Conservation (phyloP, 2,329 filamentous ascomycete genomes). For the Colletotrichum lentis region DNA sequence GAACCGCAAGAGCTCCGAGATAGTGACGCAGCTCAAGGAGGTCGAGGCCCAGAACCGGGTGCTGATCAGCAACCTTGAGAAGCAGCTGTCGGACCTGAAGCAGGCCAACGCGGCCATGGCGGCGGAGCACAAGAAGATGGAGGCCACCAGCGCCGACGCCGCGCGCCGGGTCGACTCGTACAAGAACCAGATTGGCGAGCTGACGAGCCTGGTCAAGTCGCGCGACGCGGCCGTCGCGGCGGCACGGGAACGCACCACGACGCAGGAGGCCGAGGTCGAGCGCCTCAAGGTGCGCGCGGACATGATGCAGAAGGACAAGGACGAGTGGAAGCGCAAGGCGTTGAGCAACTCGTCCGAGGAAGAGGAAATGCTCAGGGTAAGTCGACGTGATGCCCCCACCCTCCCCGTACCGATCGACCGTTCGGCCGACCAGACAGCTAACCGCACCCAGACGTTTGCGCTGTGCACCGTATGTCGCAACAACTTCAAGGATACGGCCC, state of each 20-base stretch:
- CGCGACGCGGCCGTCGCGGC: conserved; percentile 72
- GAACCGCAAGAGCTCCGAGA: conserved; percentile 89
- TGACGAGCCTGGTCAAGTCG: conserved; percentile 75
- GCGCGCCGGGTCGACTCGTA: conserved; percentile 74
- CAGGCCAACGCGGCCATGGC: conserved; percentile 77
- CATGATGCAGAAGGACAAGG: conserved; percentile 81
- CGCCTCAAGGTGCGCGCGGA: conserved; percentile 80
- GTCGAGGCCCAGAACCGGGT: conserved; percentile 80
- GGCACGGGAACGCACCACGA: conserved; percentile 65
- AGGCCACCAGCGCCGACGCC: conserved; percentile 75
- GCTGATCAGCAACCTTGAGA: conserved; percentile 84
- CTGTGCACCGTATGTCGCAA: conserved; percentile 92
- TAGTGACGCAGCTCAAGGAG: conserved; percentile 92
- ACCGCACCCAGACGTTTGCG: conserved; percentile 48
- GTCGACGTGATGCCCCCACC: conserved; percentile 50
- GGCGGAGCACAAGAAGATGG: conserved; percentile 77
- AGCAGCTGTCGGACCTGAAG: conserved; percentile 84
- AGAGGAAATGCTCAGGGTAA: conserved; percentile 85
- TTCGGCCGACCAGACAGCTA: conserved; percentile 33
- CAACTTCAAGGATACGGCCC: conserved; percentile 91
- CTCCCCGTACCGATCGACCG: neutral
- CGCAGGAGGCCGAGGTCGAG: conserved; percentile 78
- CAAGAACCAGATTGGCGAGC: conserved; percentile 77
- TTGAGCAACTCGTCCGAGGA: conserved; percentile 82
- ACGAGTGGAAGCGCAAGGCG: conserved; percentile 85